These are phyloP conservation scores for Talaromyces albobiverticillius DNA, from an alignment of 2,329 filamentous ascomycete species.

Conservation along the genomic window DNA sequence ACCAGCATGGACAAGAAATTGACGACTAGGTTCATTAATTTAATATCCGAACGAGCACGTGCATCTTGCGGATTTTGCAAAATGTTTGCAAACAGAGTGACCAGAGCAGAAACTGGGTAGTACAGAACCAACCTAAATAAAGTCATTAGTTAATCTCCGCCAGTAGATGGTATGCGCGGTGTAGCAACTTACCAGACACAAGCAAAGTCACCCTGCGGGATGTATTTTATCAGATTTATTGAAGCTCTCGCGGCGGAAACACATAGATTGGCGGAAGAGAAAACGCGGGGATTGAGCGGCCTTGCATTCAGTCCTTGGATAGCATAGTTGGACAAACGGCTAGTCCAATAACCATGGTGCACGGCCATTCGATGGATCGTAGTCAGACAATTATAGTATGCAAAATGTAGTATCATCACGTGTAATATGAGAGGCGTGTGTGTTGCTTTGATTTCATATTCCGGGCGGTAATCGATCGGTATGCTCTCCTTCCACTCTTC, in stretches of 20 bases:
- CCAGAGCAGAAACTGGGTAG: conserved; percentile 90
- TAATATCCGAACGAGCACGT: conserved; percentile 81
- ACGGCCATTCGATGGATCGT: conserved; percentile 99
- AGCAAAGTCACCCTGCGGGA: conserved; percentile 89
- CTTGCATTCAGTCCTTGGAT: conserved; percentile 89
- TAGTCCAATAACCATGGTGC: conserved; percentile 98
- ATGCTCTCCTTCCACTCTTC: conserved; percentile 97
- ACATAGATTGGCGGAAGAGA: conserved; percentile 87
- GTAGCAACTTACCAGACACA: conserved; percentile 76
- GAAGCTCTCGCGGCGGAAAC: conserved; percentile 90
- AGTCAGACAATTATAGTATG: conserved; percentile 96
- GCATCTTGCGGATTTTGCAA: conserved; percentile 91
- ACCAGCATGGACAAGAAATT: conserved; percentile 86
- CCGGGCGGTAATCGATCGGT: conserved; percentile 92
- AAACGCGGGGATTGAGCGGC: conserved; percentile 88
- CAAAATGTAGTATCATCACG: conserved; percentile 89
- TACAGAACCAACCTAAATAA: conserved; percentile 75
- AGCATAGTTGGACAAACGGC: conserved; percentile 87
- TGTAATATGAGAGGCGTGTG: conserved; percentile 93
- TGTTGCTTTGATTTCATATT: conserved; percentile 90
- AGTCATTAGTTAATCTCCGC: conserved; percentile 26
- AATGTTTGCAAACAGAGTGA: conserved; percentile 94
- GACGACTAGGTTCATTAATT: conserved; percentile 89
- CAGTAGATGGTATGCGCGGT: background rate
- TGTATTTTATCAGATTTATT: conserved; percentile 91